phyloP scores from a whole-genome alignment of 2,329 filamentous ascomycete genomes.

The Hypoxylon sp. region DNA sequence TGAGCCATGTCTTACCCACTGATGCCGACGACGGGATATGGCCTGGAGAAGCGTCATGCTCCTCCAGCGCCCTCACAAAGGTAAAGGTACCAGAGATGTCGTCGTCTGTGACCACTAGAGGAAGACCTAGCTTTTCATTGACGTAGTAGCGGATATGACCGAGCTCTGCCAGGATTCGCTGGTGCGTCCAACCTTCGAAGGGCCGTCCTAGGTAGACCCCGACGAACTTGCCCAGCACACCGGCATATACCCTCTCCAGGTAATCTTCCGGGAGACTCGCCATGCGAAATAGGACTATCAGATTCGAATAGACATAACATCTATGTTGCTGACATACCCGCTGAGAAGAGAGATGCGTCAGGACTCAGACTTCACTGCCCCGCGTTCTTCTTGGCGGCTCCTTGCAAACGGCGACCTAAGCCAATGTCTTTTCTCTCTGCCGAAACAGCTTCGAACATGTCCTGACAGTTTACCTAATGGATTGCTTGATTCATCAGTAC shows the following conservation, averaged over 20 bases:
- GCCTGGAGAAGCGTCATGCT: constrained; percentile 31
- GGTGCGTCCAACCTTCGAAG: constrained; percentile 50
- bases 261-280: constrained; percentile 39
- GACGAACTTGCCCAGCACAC: constrained; percentile 50
- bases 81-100: constrained; percentile 48
- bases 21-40: constrained; percentile 18
- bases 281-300: not conserved
- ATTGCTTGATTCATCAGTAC: no score
- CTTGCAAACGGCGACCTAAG: no score
- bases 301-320: no score
- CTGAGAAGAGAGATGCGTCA: no score
- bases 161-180: constrained; percentile 43
- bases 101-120: constrained; percentile 47
- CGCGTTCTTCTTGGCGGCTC: no score
- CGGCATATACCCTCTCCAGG: constrained; percentile 48
- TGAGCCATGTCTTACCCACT: constrained; percentile 46
- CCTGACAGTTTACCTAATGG: no score
- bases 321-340: no score
- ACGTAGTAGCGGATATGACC: constrained; percentile 47
- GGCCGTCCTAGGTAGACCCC: constrained; percentile 50
- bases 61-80: constrained; percentile 48
- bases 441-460: no score
- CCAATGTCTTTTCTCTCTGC: no score
- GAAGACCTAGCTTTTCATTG: constrained; percentile 41
- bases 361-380: no score